Base-by-base conservation (phyloP, 2,329 filamentous ascomycete species). In the Arthroderma sp. region DNA sequence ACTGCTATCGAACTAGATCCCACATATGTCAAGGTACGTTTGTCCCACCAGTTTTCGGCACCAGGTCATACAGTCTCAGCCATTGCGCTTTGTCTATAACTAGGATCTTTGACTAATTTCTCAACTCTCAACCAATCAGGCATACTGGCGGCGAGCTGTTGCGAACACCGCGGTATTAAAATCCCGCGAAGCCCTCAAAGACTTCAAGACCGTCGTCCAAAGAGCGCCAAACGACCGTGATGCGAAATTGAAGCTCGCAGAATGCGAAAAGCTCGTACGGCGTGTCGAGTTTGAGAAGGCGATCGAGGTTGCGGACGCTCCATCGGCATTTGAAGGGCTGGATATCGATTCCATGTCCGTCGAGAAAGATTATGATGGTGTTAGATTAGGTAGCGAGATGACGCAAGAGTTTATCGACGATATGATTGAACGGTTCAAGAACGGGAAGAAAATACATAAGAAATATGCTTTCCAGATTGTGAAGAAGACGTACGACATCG, bases 401-500 rank as follows among this genome's bases (percentile, higher is more conserved):
- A 95, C 89, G 1, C 78, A 89, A 54, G 89, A 95, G 57, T 98
- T 98, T 59, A 85, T 98, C 56, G 84, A 93, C 56, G 89, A 98
- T 68, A 95, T 96, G 89, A 89, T 86, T 46, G 77, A 91, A 63
- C 74, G 91, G 30, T 98, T 98, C 75, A 94, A 93, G 75, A 82
- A 77, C 42, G 91, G 91, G 60, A 96, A 98, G 75, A 89, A 86
- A 67, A 75, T 98, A 46, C 86, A 91, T 65, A 82, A 79, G 68
- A 98, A 96, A 75, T 98, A 95, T 61, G 91, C 89, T 53, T 96
- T 89, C 71, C 86, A 95, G 68, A 98, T 98, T 59, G 75, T 98
- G 56, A 69, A 95, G 55, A 84, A 85, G 4, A 85, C 93, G 55
- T 86, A 84, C 71, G 82, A 94, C 51, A 76, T 98, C 47, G 82